Conservation (phyloP, 2,329 filamentous ascomycete species). For the Sclerotinia subarctica region DNA sequence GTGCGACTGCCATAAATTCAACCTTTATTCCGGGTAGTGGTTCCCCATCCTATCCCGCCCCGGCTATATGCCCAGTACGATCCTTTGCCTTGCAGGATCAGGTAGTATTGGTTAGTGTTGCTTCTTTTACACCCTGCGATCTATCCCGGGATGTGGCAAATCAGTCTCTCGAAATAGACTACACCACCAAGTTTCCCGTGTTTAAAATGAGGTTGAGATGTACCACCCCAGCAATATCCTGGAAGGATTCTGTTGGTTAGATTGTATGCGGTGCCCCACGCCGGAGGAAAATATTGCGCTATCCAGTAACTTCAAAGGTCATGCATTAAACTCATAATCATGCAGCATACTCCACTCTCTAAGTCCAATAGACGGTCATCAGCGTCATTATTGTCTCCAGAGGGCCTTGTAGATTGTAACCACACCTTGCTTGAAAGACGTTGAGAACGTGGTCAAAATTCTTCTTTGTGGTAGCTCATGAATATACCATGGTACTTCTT, state of each 20-base stretch:
- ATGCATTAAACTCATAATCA: not conserved
- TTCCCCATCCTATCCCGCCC: not conserved
- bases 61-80: not conserved
- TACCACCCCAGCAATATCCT: not conserved
- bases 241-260: not conserved
- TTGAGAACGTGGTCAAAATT: not conserved
- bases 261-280: slow-evolving; percentile 8
- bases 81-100: not conserved
- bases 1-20: not conserved
- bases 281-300: not conserved
- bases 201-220: not conserved
- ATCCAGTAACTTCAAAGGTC: not conserved
- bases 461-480: not conserved
- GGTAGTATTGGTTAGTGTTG: not conserved
- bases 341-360: not conserved
- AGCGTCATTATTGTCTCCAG: not conserved
- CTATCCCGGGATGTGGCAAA: not conserved
- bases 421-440: slow-evolving; percentile 5
- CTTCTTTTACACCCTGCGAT: not conserved
- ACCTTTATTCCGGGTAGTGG: not conserved
- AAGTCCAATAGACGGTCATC: not conserved
- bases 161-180: not conserved
- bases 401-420: slow-evolving; percentile 14
- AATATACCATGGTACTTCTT: not conserved
- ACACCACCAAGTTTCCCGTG: not conserved